Percentiles rank a stretch among this genome's conserved stretches.
Conservation (phyloP, 148 eudicot genomes). For the Silene conica region DNA sequence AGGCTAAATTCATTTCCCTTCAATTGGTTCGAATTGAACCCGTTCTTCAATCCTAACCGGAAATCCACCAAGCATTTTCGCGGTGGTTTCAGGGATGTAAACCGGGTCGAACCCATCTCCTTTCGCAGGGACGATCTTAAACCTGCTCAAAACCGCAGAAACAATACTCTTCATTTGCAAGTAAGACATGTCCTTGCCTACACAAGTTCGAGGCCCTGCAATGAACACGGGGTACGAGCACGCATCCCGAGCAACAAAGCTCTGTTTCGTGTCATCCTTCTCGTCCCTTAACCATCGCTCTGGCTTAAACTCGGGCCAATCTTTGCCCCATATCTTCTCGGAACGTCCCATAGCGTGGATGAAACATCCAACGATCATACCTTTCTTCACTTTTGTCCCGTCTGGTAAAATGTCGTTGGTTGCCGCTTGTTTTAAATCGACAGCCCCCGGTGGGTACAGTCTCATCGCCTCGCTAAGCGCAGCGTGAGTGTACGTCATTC, state of each 20-base stretch:
- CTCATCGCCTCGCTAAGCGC: constrained; percentile 43
- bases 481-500: constrained; percentile 33
- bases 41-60: constrained; percentile 5
- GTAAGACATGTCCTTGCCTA: constrained; percentile 2
- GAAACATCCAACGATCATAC: neutral
- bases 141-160: constrained; percentile 1
- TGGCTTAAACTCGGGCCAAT: no score
- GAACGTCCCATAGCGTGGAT: no score
- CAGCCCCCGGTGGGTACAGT: constrained; percentile 41
- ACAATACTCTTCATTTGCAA: constrained; percentile 11
- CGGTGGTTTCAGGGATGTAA: neutral
- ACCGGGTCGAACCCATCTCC: neutral
- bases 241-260: neutral
- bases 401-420: constrained; percentile 35
- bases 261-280: no score
- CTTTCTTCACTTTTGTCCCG: constrained; percentile 31
- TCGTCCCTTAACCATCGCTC: no score
- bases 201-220: neutral
- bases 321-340: no score
- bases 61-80: constrained; percentile 1
- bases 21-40: no score
- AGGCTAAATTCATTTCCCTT: no score
- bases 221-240: constrained; percentile 7
- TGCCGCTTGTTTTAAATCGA: constrained; percentile 26
- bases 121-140: neutral